Conservation (phyloP, 805 yeast genomes). For the Lachancea sp. region DNA sequence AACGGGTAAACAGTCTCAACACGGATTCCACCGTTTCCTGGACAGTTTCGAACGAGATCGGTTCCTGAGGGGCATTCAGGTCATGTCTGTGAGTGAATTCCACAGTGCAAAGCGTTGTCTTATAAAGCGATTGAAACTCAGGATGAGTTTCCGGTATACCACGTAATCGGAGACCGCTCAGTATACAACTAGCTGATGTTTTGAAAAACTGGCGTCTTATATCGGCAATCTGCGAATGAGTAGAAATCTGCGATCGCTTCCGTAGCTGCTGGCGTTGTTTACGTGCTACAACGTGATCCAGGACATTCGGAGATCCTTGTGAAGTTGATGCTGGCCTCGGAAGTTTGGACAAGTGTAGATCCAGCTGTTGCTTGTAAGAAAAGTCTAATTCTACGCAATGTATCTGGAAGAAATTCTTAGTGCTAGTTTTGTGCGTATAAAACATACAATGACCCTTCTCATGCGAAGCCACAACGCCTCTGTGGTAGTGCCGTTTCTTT, state of each 20-base stretch:
- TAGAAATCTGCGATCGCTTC: slow-evolving; percentile 14
- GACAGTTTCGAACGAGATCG: slow-evolving; percentile 29
- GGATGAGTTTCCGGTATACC: slow-evolving; percentile 28
- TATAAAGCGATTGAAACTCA: slow-evolving; percentile 33
- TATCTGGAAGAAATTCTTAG: slow-evolving; percentile 3
- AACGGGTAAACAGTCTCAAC: slow-evolving; percentile 30
- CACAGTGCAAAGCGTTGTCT: slow-evolving; percentile 34
- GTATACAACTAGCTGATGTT: slow-evolving; percentile 31
- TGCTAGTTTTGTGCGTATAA: neutral
- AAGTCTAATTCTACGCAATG: slow-evolving; percentile 7
- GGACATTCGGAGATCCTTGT: neutral
- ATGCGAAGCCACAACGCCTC: slow-evolving; percentile 20
- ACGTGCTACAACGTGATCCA: slow-evolving; percentile 14
- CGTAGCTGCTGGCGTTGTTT: slow-evolving; percentile 15
- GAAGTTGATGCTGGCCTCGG: too few species aligned
- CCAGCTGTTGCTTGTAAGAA: slow-evolving; percentile 9
- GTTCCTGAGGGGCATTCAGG: slow-evolving; percentile 13
- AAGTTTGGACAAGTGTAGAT: slow-evolving; percentile 4
- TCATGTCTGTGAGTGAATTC: slow-evolving; percentile 35
- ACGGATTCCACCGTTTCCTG: slow-evolving; percentile 35
- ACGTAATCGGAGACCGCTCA: slow-evolving; percentile 34
- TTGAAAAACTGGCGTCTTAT: slow-evolving; percentile 25
- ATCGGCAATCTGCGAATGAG: slow-evolving; percentile 22
- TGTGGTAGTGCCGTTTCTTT: slow-evolving; percentile 12
- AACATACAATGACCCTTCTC: neutral